Conservation (phyloP, 2,329 filamentous ascomycete genomes). For the Phialophora chinensis region DNA sequence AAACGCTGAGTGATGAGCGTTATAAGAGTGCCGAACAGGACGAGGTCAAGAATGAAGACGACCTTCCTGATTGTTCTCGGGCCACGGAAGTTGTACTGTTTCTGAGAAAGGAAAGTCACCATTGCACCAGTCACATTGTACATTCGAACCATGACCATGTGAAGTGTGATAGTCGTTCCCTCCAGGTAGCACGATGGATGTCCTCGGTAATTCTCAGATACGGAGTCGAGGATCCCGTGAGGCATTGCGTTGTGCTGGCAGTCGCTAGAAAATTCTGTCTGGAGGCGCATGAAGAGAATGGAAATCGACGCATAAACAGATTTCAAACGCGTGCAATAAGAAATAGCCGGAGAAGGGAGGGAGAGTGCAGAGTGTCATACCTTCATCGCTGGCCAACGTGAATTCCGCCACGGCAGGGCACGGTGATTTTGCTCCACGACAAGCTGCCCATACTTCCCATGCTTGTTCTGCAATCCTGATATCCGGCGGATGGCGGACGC, state of each 20-base stretch:
- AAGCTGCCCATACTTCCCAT: not conserved
- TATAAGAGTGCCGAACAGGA: constrained; percentile 66
- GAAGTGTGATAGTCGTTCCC: constrained; percentile 16
- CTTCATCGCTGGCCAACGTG: not conserved
- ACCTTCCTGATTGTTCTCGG: constrained; percentile 67
- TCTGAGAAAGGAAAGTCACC: constrained; percentile 65
- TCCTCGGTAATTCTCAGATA: not conserved
- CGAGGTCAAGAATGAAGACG: constrained; percentile 70
- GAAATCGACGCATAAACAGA: not conserved
- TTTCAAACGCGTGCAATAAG: not conserved
- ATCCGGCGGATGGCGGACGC: not conserved
- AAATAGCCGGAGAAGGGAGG: not conserved
- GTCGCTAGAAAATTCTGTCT: not conserved
- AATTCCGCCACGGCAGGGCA: not conserved
- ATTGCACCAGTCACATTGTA: constrained; percentile 76
- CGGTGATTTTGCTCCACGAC: not conserved
- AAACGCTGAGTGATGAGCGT: constrained; percentile 65
- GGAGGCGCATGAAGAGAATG: not conserved
- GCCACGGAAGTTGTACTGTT: constrained; percentile 68
- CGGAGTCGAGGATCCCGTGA: not conserved
- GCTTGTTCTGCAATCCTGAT: not conserved
- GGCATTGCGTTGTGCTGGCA: not conserved
- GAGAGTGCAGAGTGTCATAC: not conserved
- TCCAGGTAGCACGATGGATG: not conserved
- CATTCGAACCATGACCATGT: constrained; percentile 72